Conservation (phyloP, 257 asterid species). For the Coffea eugenioides region DNA sequence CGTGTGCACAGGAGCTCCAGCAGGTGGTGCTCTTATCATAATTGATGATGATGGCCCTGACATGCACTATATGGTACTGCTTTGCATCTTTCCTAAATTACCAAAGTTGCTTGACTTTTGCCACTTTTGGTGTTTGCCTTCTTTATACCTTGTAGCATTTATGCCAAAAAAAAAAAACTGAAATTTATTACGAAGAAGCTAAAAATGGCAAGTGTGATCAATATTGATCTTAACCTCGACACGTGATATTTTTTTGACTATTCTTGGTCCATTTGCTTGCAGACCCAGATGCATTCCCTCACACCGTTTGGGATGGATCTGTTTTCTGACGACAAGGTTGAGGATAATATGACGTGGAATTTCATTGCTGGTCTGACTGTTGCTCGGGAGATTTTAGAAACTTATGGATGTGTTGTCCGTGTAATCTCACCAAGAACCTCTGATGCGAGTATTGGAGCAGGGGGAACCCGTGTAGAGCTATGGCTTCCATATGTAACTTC, state of each 20-base stretch:
- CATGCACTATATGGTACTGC: conserved; percentile 91
- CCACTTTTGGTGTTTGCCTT: background rate
- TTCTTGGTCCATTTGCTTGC: conserved; percentile 27
- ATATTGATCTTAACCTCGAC: background rate
- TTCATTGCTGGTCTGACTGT: conserved; percentile 87
- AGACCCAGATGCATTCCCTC: conserved; percentile 94
- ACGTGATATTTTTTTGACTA: background rate
- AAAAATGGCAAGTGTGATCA: background rate
- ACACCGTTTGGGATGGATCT: conserved; percentile 82
- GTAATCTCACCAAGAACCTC: conserved; percentile 72
- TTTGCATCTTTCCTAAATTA: conserved; percentile 2
- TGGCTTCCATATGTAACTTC: conserved; percentile 71
- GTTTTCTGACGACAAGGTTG: conserved; percentile 54
- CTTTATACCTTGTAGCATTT: background rate
- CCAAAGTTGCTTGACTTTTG: background rate
- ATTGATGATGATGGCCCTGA: conserved; percentile 95
- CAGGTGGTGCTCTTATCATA: conserved; percentile 82
- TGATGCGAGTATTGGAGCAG: conserved; percentile 51
- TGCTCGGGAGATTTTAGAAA: conserved; percentile 91
- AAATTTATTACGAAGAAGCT: background rate
- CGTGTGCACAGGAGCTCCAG: conserved; percentile 73
- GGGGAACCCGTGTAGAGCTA: conserved; percentile 85
- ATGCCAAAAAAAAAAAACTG: background rate
- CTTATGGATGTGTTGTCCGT: conserved; percentile 79
- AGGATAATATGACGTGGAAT: conserved; percentile 92